Percentiles rank a stretch among this genome's conserved stretches.
These are phyloP conservation scores for Cymbopogon citratus DNA, from an alignment of 176 grass and related monocot species.

Conservation along the genomic window DNA sequence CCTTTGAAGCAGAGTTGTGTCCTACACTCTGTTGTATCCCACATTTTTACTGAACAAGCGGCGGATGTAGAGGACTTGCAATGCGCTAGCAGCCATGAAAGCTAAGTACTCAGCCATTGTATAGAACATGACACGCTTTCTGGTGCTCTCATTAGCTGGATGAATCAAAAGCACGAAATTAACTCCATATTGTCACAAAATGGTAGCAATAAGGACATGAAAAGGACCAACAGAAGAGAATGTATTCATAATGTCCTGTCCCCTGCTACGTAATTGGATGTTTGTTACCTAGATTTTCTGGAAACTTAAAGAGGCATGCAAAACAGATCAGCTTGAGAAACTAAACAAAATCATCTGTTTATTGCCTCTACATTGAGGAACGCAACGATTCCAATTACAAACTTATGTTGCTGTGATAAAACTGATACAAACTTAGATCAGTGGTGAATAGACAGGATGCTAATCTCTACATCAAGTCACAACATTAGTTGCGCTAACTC, in stretches of 20 bases:
- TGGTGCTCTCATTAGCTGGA: conserved; percentile 99
- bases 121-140: conserved; percentile 79
- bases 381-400: not conserved
- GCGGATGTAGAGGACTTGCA: conserved; percentile 89
- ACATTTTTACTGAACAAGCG: conserved; percentile 88
- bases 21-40: conserved; percentile 86
- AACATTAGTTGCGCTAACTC: not conserved
- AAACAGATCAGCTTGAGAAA: not conserved
- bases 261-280: not conserved
- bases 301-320: not conserved
- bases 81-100: conserved; percentile 61
- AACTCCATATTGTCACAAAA: not conserved
- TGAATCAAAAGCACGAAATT: conserved; percentile 24
- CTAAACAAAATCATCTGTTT: not conserved
- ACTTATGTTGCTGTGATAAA: not conserved
- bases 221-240: not conserved
- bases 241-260: not conserved
- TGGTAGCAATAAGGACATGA: not conserved
- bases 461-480: not conserved
- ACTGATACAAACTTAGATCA: not conserved
- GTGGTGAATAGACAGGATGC: not conserved
- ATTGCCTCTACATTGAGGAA: not conserved
- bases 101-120: conserved; percentile 73
- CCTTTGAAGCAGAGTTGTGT: conserved; percentile 19
- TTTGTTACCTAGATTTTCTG: not conserved